Evolutionary conservation across 2,329 filamentous ascomycete genomes (phyloP).

Genomic region (Scolecobasidium constrictum): DNA sequence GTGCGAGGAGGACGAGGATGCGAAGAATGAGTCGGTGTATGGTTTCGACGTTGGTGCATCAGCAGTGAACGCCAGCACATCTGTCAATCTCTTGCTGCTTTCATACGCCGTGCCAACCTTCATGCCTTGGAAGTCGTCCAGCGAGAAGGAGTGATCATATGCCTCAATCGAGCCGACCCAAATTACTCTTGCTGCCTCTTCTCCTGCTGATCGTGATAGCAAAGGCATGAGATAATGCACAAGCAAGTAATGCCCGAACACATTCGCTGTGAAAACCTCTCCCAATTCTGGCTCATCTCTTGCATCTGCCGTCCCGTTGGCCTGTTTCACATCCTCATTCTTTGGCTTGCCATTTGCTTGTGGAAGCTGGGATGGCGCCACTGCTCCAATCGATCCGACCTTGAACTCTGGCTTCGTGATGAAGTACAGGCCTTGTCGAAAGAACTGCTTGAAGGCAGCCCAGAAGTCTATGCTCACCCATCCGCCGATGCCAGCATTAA

Average conservation of each 20-base stretch:
- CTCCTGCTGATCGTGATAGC: constrained; percentile 37
- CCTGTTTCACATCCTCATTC: constrained; percentile 1
- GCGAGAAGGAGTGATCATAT: constrained; percentile 42
- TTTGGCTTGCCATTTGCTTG: background rate
- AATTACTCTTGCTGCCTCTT: constrained; percentile 53
- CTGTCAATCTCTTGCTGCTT: constrained; percentile 75
- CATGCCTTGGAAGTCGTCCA: constrained; percentile 68
- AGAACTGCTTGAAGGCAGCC: constrained; percentile 41
- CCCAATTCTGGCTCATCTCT: constrained; percentile 54
- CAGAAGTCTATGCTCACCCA: constrained; percentile 72
- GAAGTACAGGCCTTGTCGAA: constrained; percentile 59
- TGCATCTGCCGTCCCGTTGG: constrained; percentile 5
- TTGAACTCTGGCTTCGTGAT: constrained; percentile 75
- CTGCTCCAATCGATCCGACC: constrained; percentile 44
- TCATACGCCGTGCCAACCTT: constrained; percentile 61
- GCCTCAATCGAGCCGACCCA: constrained; percentile 84
- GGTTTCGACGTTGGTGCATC: constrained; percentile 52
- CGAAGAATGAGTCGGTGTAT: constrained; percentile 48
- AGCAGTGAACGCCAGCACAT: constrained; percentile 67
- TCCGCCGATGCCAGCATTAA: constrained; percentile 82
- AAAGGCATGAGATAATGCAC: constrained; percentile 69
- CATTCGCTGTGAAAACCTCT: constrained; percentile 78
- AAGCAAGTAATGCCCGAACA: constrained; percentile 92
- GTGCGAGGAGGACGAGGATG: constrained; percentile 6
- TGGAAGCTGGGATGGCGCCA: constrained; percentile 43